Evolutionary conservation across 2,329 filamentous ascomycete species (phyloP).

Genomic region (Neonectria faginata): DNA sequence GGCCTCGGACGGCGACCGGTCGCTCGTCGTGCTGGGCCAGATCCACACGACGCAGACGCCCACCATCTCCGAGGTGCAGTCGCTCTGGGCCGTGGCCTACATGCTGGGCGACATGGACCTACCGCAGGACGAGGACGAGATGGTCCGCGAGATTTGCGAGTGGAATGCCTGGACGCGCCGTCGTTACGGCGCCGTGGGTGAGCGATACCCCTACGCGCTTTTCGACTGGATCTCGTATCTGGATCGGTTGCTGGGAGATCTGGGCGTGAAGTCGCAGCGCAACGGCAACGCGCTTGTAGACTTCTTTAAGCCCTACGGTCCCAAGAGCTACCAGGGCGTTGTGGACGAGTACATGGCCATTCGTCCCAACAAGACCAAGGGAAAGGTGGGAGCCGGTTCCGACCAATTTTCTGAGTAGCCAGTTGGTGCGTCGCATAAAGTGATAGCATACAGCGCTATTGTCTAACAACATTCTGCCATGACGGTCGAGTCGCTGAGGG

Average conservation of each 20-base stretch:
- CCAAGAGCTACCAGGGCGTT: background rate
- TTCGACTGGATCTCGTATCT: slow-evolving; percentile 16
- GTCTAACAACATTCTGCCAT: too few relatives aligned
- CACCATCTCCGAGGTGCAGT: slow-evolving; percentile 8
- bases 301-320: slow-evolving; percentile 6
- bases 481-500: too few relatives aligned
- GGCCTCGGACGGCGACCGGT: slow-evolving; percentile 4
- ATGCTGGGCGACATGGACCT: slow-evolving; percentile 7
- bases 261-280: slow-evolving; percentile 4
- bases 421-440: too few relatives aligned
- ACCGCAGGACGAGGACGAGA: background rate
- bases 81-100: slow-evolving; percentile 17
- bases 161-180: slow-evolving; percentile 18
- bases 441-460: too few relatives aligned
- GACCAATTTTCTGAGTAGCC: too few relatives aligned
- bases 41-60: slow-evolving; percentile 17
- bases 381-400: too few relatives aligned
- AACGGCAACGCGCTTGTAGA: slow-evolving; percentile 6
- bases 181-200: slow-evolving; percentile 8
- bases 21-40: slow-evolving; percentile 13
- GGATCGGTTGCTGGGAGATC: slow-evolving; percentile 5
- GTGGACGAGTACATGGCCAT: slow-evolving; percentile 10
- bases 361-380: too few relatives aligned
- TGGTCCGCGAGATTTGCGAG: slow-evolving; percentile 8
- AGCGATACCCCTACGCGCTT: slow-evolving; percentile 15